Conservation (phyloP, 352 stramenopile species). For the Thalassiosira sp. region DNA sequence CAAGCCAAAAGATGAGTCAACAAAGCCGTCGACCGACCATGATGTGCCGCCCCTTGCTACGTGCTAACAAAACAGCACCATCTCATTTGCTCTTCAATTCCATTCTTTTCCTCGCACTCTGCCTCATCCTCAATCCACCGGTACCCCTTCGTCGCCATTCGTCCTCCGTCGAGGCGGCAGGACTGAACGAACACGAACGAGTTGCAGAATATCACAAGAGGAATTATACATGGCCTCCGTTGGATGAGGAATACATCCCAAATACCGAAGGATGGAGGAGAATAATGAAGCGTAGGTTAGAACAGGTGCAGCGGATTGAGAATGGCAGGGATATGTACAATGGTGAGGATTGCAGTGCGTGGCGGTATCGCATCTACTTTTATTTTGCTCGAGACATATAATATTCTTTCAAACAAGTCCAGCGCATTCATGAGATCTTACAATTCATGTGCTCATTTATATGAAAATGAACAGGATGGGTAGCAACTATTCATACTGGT, state of each 20-base stretch:
- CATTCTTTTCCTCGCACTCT: neutral
- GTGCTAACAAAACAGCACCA: no score
- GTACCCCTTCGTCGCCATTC: neutral
- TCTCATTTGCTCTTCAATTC: no score
- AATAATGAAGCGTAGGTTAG: conserved; percentile 47
- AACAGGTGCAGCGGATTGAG: conserved; percentile 38
- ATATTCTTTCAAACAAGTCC: neutral
- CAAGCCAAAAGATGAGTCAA: no score
- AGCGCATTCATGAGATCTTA: neutral
- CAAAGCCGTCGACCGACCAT: no score
- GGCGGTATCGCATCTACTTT: neutral
- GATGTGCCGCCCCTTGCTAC: no score
- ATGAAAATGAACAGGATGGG: neutral
- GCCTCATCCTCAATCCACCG: neutral
- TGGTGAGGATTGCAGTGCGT: conserved; percentile 10
- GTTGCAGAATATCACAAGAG: conserved; percentile 42
- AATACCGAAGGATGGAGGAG: conserved; percentile 52
- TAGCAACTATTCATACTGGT: conserved; percentile 30
- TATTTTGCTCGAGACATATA: neutral
- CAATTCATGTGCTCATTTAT: neutral
- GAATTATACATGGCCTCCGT: conserved; percentile 48
- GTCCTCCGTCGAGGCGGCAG: neutral
- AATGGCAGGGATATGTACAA: conserved; percentile 50
- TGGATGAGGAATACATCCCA: conserved; percentile 25
- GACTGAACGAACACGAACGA: conserved; percentile 32